phyloP scores from a whole-genome alignment of 495 filamentous ascomycete genomes.

The Talaromyces trachyspermus region DNA sequence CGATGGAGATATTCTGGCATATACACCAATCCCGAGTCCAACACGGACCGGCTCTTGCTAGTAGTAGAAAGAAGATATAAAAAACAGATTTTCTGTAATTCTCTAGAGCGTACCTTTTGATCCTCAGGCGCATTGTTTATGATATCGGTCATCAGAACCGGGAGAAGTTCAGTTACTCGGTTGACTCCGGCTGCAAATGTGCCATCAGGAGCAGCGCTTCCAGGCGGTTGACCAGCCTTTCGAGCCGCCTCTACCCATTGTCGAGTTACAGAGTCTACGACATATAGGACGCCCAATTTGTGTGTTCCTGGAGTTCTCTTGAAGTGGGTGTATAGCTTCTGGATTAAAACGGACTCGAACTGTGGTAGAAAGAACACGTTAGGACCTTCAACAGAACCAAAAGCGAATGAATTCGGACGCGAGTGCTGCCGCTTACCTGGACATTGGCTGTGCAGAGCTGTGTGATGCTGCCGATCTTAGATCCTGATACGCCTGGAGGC shows the following conservation, averaged over 20 bases:
- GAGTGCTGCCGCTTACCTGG: conserved; percentile 59
- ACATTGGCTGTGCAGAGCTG: conserved; percentile 80
- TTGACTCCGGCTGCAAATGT: conserved; percentile 92
- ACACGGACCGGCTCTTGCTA: not conserved
- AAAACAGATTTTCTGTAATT: conserved; percentile 14
- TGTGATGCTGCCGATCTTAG: conserved; percentile 82
- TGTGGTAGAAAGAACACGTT: conserved; percentile 36
- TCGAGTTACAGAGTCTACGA: conserved; percentile 99
- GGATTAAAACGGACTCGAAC: conserved; percentile 92
- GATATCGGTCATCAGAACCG: conserved; percentile 92
- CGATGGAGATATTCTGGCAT: conserved; percentile 10
- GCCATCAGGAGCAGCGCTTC: conserved; percentile 70
- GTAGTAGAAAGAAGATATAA: conserved; percentile 9
- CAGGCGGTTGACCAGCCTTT: conserved; percentile 71
- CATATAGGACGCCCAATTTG: conserved; percentile 98
- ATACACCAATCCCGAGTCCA: not conserved
- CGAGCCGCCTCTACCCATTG: conserved; percentile 97
- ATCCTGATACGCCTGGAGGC: conserved; percentile 86
- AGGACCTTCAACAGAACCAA: too few relatives aligned
- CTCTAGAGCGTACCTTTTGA: conserved; percentile 88
- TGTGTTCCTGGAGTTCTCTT: conserved; percentile 91
- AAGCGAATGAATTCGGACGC: conserved; percentile 19
- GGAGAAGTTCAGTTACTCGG: conserved; percentile 91
- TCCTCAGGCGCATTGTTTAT: conserved; percentile 80
- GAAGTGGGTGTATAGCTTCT: conserved; percentile 95